These are phyloP conservation scores for Penicillium rolfsii DNA, from an alignment of 2,329 filamentous ascomycete genomes.

Conservation along the genomic window DNA sequence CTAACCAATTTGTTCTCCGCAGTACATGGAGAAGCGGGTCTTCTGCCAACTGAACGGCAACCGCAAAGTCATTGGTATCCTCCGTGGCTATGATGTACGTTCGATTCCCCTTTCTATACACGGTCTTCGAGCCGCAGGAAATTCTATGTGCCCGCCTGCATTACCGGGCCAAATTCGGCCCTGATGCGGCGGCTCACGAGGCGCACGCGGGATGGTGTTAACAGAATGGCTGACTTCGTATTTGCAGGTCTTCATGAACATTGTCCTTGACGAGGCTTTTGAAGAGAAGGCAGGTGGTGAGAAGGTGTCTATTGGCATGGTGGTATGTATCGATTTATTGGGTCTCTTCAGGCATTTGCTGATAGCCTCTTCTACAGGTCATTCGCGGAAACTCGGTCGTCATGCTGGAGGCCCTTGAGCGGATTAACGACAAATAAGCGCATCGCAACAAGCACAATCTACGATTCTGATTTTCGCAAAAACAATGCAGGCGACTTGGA, in stretches of 20 bases:
- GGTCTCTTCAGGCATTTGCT: neutral
- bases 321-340: constrained; percentile 59
- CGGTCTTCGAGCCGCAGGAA: neutral
- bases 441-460: constrained; percentile 12
- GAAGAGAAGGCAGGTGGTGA: constrained; percentile 92
- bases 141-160: neutral
- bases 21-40: constrained; percentile 99
- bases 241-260: constrained; percentile 89
- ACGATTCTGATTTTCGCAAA: constrained; percentile 21
- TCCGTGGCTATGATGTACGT: constrained; percentile 93
- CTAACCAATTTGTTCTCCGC: constrained; percentile 21
- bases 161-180: neutral
- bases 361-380: constrained; percentile 58
- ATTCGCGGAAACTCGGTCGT: constrained; percentile 98
- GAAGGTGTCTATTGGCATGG: constrained; percentile 89
- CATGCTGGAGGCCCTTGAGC: constrained; percentile 75
- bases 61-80: constrained; percentile 91
- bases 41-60: constrained; percentile 98
- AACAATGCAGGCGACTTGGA: constrained; percentile 16
- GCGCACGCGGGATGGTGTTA: neutral
- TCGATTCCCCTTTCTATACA: neutral
- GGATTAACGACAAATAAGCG: constrained; percentile 48
- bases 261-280: constrained; percentile 94
- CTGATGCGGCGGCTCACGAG: neutral
- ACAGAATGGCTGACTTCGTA: constrained; percentile 7